Evolutionary conservation across 257 asterid genomes (phyloP).

Genomic region (Hygrophila difformis): DNA sequence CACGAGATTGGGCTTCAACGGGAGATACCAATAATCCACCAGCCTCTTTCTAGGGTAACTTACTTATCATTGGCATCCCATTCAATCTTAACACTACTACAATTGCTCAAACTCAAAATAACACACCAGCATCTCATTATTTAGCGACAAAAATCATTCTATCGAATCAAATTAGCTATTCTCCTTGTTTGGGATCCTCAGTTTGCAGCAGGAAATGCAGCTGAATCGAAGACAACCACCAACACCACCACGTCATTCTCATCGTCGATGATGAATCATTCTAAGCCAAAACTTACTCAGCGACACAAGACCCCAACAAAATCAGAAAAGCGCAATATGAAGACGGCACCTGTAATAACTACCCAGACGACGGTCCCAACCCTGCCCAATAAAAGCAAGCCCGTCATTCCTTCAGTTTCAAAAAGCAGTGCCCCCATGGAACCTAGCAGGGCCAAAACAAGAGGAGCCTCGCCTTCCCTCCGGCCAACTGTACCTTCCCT

Average conservation of each 20-base stretch:
- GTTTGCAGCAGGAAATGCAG: conserved; percentile 52
- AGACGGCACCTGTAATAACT: conserved; percentile 15
- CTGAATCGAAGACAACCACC: conserved; percentile 15
- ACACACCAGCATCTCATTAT: too few relatives aligned
- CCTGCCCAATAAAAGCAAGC: conserved; percentile 26
- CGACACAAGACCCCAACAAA: conserved; percentile 34
- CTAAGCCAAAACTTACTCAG: conserved; percentile 23
- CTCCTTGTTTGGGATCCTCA: too few relatives aligned
- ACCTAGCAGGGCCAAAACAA: conserved; percentile 21
- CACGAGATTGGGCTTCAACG: conserved; percentile 38
- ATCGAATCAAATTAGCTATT: too few relatives aligned
- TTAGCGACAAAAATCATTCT: too few relatives aligned
- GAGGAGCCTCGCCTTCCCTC: too few relatives aligned
- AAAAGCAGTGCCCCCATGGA: conserved; percentile 25
- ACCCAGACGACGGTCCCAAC: conserved; percentile 8
- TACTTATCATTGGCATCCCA: too few relatives aligned
- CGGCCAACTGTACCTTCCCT: too few relatives aligned
- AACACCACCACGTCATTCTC: conserved; percentile 16
- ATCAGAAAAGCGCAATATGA: conserved; percentile 29
- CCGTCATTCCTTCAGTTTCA: conserved; percentile 10
- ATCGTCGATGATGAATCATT: conserved; percentile 26
- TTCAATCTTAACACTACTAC: too few relatives aligned
- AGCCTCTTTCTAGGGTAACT: conserved; percentile 68
- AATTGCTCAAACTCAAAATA: too few relatives aligned
- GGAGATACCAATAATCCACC: conserved; percentile 60